Evolutionary conservation across 179 eudicot genomes (phyloP), one percentile per base, ranked within the genome.

Genomic region (Drosera spatulata): DNA sequence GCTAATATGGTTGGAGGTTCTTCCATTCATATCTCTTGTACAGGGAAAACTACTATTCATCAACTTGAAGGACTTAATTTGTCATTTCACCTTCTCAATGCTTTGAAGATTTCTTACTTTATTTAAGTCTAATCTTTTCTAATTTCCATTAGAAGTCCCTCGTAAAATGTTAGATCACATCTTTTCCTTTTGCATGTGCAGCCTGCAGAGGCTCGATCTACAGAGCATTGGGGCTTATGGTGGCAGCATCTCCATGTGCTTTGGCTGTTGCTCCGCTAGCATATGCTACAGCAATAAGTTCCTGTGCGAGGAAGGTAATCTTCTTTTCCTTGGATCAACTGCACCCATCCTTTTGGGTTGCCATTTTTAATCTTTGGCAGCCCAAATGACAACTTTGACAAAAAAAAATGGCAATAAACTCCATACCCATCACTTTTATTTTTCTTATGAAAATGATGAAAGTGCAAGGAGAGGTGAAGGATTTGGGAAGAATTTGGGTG

Each of bases 191-290:
- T 56, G 14, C 50, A 75, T 61, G 43, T 80, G 68, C 76, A 93
- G 99, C 65, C 65, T 89, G 95, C 85, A 82, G 97, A 77, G 99
- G 99, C 61, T 93, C 96, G 60, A 68, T 93, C 67, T 93, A 93
- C 75, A 75, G 99, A 75, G 99, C 99, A 57, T 64, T 93, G 75
- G 99, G 97, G 59, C 88, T 93, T 62, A 89, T 93, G 99, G 95
- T 93, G 75, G 99, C 99, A 60, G 99, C 94, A 62, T 93, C 99
- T 71, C 99, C 99, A 10, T 93, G 99, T 79, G 99, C 99, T 45
- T 77, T 93, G 86, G 97, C 99, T 61, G 99, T 89, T 39, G 95
- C 99, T 60, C 97, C 99, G 13, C 66, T 93, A 71, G 95, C 93
- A 51, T 93, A 93, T 81, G 99, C 97, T 55, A 93, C 97, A 48